Evolutionary conservation across 139 green algal genomes (phyloP), one percentile per base, ranked within the genome.

Genomic region (Asterochloris sp.): DNA sequence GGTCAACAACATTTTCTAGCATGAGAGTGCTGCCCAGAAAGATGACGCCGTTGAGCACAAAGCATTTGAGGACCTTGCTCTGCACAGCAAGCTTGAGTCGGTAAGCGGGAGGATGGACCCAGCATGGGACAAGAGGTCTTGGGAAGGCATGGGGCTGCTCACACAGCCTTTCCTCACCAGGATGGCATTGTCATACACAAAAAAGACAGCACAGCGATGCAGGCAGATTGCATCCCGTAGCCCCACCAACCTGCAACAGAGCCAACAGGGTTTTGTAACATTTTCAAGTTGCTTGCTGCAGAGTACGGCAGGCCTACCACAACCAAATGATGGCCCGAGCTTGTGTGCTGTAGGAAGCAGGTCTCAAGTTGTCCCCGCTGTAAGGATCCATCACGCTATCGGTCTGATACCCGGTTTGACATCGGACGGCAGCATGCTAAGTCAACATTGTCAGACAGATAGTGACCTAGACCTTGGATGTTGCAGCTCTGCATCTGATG

Each of bases 31-130:
- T 94, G 76, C 62, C 74, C 47, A 82, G 66, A 64, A 94, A 93
- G 29, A 95, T 89, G 54, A 83, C 63, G 0, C 92, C 92, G 38
- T 95, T 95, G 0, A 92, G 64, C 0, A 91, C 26, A 12, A 93
- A 88, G 83, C 90, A 93, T 9, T 88, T 85, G 15, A 74, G 62
- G 0, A 88, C 85, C 62, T 90, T 88, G 23, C 67, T 77, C 91
- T 94, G 89, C 80, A 85, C 16, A 64, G 24, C 23, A 62, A 74
- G 16, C 76, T n/a, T 14, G 38, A 54, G 38, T 54, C 4, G 38
- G 38, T 54, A 6, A 54, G 38, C 38, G 2, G 38, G 38, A 54
- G 6, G 15, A 24, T 1, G 12, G 1, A 66, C 28, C 27, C 28
- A 78, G 74, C 2, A 78, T 15, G 1, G 15, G 38, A 64, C 13